Base-by-base conservation (phyloP, 164 flowering plant species). In the Piper betle region DNA sequence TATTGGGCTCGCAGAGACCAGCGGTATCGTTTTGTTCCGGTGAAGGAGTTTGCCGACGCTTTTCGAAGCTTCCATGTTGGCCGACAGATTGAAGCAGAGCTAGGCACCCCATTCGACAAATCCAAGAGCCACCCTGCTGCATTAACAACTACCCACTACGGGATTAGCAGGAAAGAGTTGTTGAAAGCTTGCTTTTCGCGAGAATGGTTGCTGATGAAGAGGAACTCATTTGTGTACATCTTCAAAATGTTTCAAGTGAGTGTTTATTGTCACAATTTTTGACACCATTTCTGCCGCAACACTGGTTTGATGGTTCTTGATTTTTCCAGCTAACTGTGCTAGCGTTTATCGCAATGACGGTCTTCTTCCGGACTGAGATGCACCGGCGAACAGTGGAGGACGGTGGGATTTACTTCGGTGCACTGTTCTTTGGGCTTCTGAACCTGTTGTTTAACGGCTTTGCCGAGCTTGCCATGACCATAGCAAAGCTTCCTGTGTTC, bases 181-280 rank as follows among this genome's bases (percentile, higher is more conserved):
- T 33, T 81, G 15, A 81, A 75, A 74, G 82, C 84, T 38, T 72
- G 74, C 62, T 61, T 68, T 10, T 52, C 77, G 0, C 70, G 88
- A 65, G 85, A 83, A 58, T 56, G 33, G 64, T 69, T 83, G 66
- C 72, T 83, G 37, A 79, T 83, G 85, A 79, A 81, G 73, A 72
- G 87, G 59, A 79, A 79, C 68, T 79, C 81, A 2, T 84, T 81
- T 37, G 72, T 81, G 20, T 80, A 78, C 63, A 59, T 80, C 59
- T 80, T 83, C 79, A 84, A 78, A 74, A 55, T 77, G 40, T 16
- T 58, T 41, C 81, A 78, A 63, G 85, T 77, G 18, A 63, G 76
- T 66, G 20, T 3, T 18, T 5, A 25, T 60, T 4, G 1, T n/a
- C n/a, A 41, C 8, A 5, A 25, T 25, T 3, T 25, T 57, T 6